Conservation (phyloP, 176 grass and related monocot genomes). For the Paspalum vaginatum region DNA sequence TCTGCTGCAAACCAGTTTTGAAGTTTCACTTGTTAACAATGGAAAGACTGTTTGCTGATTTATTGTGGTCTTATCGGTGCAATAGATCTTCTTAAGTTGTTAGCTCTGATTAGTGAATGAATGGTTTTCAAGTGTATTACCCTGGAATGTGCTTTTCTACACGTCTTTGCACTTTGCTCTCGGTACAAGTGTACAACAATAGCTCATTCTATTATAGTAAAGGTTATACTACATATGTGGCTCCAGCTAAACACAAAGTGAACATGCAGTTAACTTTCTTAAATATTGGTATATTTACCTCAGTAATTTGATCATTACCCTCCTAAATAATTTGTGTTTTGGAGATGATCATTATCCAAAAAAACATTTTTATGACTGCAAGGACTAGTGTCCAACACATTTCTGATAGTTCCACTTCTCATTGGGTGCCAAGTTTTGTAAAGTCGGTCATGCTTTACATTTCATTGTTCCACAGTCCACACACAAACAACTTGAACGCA, state of each 20-base stretch:
- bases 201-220: slow-evolving; percentile 6
- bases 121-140: background rate
- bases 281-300: background rate
- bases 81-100: slow-evolving; percentile 12
- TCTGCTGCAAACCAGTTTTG: background rate
- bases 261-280: background rate
- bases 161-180: slow-evolving; percentile 16
- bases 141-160: slow-evolving; percentile 3
- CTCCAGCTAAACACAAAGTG: slow-evolving; percentile 12
- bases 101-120: background rate
- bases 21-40: slow-evolving; percentile 26
- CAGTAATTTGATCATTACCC: slow-evolving; percentile 4
- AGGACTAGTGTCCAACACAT: slow-evolving; percentile 11
- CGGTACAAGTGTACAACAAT: background rate
- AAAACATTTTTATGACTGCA: background rate
- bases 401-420: slow-evolving; percentile 37
- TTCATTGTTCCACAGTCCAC: slow-evolving; percentile 32
- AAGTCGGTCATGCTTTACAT: background rate
- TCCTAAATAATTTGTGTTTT: background rate
- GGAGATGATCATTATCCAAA: background rate
- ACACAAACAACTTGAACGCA: slow-evolving; percentile 32
- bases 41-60: background rate
- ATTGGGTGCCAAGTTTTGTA: slow-evolving; percentile 20
- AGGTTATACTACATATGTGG: background rate
- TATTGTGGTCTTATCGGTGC: background rate